A percentile compares a stretch with the other conserved stretches of the same genome.
phyloP scores from a whole-genome alignment of 768 basidiomycete species.

The Mycena belliarum region DNA sequence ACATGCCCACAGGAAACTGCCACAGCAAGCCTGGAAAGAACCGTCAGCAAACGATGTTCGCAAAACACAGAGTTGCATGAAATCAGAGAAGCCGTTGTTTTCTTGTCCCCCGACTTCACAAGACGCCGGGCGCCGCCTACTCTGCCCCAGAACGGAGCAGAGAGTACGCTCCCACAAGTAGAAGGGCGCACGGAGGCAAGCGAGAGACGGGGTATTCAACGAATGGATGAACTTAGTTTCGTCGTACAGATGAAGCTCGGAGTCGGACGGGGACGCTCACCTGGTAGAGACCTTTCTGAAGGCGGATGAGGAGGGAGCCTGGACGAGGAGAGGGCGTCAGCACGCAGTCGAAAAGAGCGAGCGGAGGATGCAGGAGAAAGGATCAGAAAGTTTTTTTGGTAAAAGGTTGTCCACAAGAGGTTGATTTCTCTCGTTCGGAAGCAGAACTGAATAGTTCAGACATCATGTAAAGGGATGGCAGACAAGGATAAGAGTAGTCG shows the following conservation, averaged over 20 bases:
- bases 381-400: slow-evolving; percentile 61
- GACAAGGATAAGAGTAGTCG: background rate
- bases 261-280: background rate
- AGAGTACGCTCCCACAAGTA: slow-evolving; percentile 34
- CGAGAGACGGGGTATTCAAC: slow-evolving; percentile 55
- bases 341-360: background rate
- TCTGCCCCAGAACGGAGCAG: slow-evolving; percentile 51
- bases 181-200: slow-evolving; percentile 37
- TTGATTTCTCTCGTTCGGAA: slow-evolving; percentile 73
- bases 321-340: slow-evolving; percentile 24
- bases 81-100: slow-evolving; percentile 24
- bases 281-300: background rate
- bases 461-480: slow-evolving; percentile 41
- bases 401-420: slow-evolving; percentile 62
- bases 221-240: slow-evolving; percentile 89
- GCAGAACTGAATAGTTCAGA: slow-evolving; percentile 71
- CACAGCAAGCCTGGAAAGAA: background rate
- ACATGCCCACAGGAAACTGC: no score
- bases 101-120: slow-evolving; percentile 15
- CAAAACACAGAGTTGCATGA: background rate
- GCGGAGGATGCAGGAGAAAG: slow-evolving; percentile 16
- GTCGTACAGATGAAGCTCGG: slow-evolving; percentile 38
- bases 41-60: background rate
- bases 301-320: slow-evolving; percentile 2
- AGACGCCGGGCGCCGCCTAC: slow-evolving; percentile 5